Evolutionary conservation across 2,329 filamentous ascomycete species (phyloP).

Genomic region (Hymenoscyphus fructigenus): DNA sequence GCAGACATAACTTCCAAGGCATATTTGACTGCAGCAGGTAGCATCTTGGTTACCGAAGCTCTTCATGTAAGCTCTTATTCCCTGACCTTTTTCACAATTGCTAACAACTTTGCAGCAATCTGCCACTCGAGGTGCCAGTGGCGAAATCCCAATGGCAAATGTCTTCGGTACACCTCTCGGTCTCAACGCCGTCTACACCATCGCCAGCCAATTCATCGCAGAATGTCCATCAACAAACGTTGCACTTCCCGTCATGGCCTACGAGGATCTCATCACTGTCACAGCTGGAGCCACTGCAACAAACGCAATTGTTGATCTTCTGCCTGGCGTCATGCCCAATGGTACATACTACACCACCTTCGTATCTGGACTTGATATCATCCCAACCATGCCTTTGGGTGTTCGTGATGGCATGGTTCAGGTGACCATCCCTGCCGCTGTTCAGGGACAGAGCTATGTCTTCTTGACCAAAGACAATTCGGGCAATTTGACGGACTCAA

Average conservation of each 20-base stretch:
- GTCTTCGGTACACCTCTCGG: constrained; percentile 60
- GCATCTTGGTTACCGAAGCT: constrained; percentile 64
- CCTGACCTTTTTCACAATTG: background rate
- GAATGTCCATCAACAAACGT: constrained; percentile 55
- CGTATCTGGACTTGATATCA: constrained; percentile 32
- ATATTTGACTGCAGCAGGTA: constrained; percentile 62
- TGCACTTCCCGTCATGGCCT: constrained; percentile 58
- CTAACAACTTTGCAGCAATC: constrained; percentile 41
- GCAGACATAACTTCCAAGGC: constrained; percentile 55
- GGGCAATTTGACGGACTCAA: constrained; percentile 39
- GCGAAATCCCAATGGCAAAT: constrained; percentile 54
- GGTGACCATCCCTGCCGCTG: constrained; percentile 34
- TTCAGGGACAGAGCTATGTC: constrained; percentile 42
- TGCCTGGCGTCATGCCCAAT: constrained; percentile 27
- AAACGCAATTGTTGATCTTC: constrained; percentile 31
- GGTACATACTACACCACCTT: constrained; percentile 40
- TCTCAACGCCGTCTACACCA: constrained; percentile 60
- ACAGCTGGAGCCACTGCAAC: constrained; percentile 25
- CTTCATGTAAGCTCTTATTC: constrained; percentile 45
- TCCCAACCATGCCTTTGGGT: constrained; percentile 39
- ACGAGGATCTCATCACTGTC: constrained; percentile 47
- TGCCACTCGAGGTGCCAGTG: constrained; percentile 53
- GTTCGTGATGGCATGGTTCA: constrained; percentile 31
- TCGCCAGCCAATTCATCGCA: constrained; percentile 61
- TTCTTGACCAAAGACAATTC: constrained; percentile 42